These are phyloP conservation scores for Thielaviopsis musarum DNA, from an alignment of 2,329 filamentous ascomycete species.

Conservation along the genomic window DNA sequence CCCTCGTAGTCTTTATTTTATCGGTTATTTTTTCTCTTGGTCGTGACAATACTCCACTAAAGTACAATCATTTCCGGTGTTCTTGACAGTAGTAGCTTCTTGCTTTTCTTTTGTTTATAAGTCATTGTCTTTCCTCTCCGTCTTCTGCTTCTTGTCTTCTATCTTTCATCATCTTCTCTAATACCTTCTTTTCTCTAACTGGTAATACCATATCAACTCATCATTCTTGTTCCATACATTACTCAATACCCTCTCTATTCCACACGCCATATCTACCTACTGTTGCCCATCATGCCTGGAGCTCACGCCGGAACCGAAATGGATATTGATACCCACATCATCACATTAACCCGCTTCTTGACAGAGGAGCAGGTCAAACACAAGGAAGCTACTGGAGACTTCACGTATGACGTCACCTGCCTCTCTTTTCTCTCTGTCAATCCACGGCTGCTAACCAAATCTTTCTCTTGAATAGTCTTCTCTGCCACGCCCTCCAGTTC, in stretches of 20 bases:
- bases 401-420: slow-evolving; percentile 51
- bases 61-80: not conserved
- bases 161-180: slow-evolving; percentile 5
- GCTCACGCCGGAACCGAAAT: slow-evolving; percentile 27
- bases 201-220: not conserved
- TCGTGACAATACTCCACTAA: not conserved
- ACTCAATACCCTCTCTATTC: not conserved
- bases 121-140: slow-evolving; percentile 5
- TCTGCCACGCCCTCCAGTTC: slow-evolving; percentile 96
- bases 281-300: slow-evolving; percentile 10
- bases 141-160: slow-evolving; percentile 12
- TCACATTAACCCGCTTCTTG: slow-evolving; percentile 87
- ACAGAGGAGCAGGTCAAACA: slow-evolving; percentile 92
- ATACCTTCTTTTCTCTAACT: not conserved
- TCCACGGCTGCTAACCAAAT: slow-evolving; percentile 5
- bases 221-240: not conserved
- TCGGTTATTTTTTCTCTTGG: not conserved
- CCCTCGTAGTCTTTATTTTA: not conserved
- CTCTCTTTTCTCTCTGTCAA: not conserved
- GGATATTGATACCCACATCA: slow-evolving; percentile 86
- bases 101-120: slow-evolving; percentile 10
- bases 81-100: not conserved
- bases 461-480: slow-evolving; percentile 39
- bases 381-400: slow-evolving; percentile 91
- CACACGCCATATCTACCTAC: not conserved